Evolutionary conservation across 768 basidiomycete genomes (phyloP).

Genomic region (Coprinellus micaceus): DNA sequence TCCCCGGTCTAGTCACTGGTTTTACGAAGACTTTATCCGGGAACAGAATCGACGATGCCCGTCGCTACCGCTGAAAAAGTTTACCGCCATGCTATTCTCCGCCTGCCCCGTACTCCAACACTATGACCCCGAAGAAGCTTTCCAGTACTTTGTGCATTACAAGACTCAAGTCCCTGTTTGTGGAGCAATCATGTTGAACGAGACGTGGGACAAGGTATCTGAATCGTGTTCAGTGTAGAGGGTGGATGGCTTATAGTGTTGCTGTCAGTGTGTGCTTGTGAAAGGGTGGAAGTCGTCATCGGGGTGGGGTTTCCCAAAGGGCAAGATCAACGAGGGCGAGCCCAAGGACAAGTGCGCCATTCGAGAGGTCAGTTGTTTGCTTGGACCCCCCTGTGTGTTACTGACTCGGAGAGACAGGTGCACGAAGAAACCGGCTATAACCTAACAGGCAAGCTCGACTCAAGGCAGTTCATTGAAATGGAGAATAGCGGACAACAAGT

Average conservation of each 20-base stretch:
- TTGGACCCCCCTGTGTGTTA: neutral
- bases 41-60: constrained; percentile 87
- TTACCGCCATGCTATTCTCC: constrained; percentile 87
- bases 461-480: constrained; percentile 72
- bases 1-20: constrained; percentile 80
- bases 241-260: neutral
- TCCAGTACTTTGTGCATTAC: constrained; percentile 90
- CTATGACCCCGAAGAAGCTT: constrained; percentile 86
- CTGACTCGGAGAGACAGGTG: constrained; percentile 51
- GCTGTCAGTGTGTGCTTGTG: constrained; percentile 85
- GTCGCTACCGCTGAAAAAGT: constrained; percentile 84
- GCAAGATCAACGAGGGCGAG: constrained; percentile 98
- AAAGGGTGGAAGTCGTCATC: constrained; percentile 97
- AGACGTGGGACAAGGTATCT: constrained; percentile 85
- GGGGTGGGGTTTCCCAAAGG: constrained; percentile 98
- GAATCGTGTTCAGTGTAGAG: neutral
- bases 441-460: constrained; percentile 60
- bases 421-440: constrained; percentile 97
- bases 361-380: constrained; percentile 68
- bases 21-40: constrained; percentile 97
- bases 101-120: constrained; percentile 79
- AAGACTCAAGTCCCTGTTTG: constrained; percentile 97
- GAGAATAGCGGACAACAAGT: constrained; percentile 89
- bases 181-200: constrained; percentile 93
- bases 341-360: constrained; percentile 79